Evolutionary conservation across 202 grass and related monocot species (phyloP), one percentile per base, ranked within the genome.

Genomic region (Dendrocalamus latiflorus): DNA sequence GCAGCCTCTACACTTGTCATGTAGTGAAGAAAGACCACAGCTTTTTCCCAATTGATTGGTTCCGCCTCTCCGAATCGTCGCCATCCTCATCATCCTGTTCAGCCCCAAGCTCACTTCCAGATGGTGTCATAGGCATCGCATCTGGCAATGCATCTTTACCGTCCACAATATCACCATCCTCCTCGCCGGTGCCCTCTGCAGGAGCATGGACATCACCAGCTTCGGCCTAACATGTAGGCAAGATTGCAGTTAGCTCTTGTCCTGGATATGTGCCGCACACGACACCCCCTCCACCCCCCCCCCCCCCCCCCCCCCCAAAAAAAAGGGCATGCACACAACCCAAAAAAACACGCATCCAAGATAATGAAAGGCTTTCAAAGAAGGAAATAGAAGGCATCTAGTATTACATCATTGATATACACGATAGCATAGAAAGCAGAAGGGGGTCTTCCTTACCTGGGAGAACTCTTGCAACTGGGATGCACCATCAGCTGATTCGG

Each of bases 11-110:
- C n/a, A n/a, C n/a, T n/a, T n/a, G n/a, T 86, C 82, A 98, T 89
- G 93, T 93, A 14, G 95, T 95, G 77, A 98, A 91, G 89, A 98
- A 98, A 82, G 91, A 90, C 96, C 96, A 95, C 38, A 98, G 53
- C 37, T 93, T 90, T 78, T 95, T 98, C 65, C 93, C 74, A 30
- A 98, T 90, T 2, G 96, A 95, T n/a, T 60, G 81, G 58, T 87
- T 87, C 50, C 89, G 84, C 76, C 84, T 81, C 53, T 87, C 87
- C 2, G 57, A 85, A 9, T 95, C 87, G 0, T 91, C 87, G 1
- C 83, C 92, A 0, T 91, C 92, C 24, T 87, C 93, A 0, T 90
- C 93, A 1, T 86, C 88, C 25, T 84, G 80, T 12, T 87, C 85
- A 18, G 26, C 81, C 2, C 54, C 88, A 20, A 74, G 70, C 16